Base-by-base conservation (phyloP, 352 stramenopile genomes). In the Phytophthora capsici region DNA sequence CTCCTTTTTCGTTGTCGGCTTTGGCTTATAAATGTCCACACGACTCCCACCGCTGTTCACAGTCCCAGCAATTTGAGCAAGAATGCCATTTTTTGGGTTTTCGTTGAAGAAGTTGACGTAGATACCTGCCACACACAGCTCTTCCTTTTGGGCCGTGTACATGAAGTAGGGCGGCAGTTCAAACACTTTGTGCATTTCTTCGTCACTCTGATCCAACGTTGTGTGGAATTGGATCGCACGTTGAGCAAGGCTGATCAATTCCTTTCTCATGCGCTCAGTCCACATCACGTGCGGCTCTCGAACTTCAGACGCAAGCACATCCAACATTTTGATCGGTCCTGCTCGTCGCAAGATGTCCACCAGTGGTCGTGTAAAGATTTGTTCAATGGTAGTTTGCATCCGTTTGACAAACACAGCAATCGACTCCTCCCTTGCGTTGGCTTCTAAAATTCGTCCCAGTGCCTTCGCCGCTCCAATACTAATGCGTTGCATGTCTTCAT, bases 61-160 rank as follows among this genome's bases (percentile, higher is more conserved):
- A 14, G 80, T 89, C 9, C 86, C 86, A 47, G 86, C 77, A 59
- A 95, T 92, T 57, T 93, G 86, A 13, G 88, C 78, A 5, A 86
- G 64, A 26, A 95, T 82, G 9, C 82, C 84, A 47, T 74, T 73
- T 48, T 94, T 83, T 8, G 88, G 86, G 50, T 90, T 91, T 56
- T 92, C 84, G 65, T 95, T 95, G 75, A 92, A 95, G 32, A 89
- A 95, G 63, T 95, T 95, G 17, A 95, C 88, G 71, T 93, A 95
- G 56, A 95, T 94, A 16, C 86, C 88, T 16, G 88, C 88, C 2
- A 95, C 86, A 26, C 88, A 93, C 28, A 95, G 53, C 51, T 95
- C 88, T 68, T 93, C 80, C 57, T 90, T 89, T 63, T 95, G 88
- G 16, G 88, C 88, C 16, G 75, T 63, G 55, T 92, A 95, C 75